Conservation (phyloP, 345 rosid genomes). For the Pistacia integerrima region DNA sequence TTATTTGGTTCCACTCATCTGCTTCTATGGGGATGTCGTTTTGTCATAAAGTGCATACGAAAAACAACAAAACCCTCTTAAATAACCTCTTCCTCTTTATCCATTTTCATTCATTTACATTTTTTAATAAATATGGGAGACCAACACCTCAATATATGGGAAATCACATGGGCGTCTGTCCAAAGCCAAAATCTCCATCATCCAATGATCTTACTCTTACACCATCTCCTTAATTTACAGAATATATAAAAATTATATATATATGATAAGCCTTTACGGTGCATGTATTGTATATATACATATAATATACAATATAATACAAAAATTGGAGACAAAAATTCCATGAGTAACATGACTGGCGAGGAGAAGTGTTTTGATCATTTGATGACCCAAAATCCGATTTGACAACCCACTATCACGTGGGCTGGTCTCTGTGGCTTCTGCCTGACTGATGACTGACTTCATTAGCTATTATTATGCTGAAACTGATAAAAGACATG, state of each 20-base stretch:
- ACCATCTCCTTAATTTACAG: neutral
- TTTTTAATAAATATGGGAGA: neutral
- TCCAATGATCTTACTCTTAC: too few species aligned
- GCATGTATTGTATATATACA: neutral
- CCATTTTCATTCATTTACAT: neutral
- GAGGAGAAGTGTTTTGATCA: neutral
- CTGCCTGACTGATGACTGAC: neutral
- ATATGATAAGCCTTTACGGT: neutral
- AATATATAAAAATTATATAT: too few species aligned
- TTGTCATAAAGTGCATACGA: neutral
- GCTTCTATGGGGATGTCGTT: neutral
- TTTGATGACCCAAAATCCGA: slow-evolving; percentile 11
- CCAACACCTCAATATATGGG: neutral
- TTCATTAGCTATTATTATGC: neutral
- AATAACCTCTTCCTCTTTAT: too few species aligned
- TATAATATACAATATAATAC: neutral
- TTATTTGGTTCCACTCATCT: neutral
- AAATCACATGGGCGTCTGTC: too few species aligned
- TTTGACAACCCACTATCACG: slow-evolving; percentile 33
- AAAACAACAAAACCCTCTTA: neutral
- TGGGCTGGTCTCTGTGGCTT: slow-evolving; percentile 21
- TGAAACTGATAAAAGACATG: neutral
- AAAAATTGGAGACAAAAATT: slow-evolving; percentile 35
- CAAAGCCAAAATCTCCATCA: neutral
- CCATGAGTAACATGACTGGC: slow-evolving; percentile 28